These are phyloP conservation scores for Deuterostichococcus epilithicus DNA, from an alignment of 139 green algal species.

Conservation along the genomic window DNA sequence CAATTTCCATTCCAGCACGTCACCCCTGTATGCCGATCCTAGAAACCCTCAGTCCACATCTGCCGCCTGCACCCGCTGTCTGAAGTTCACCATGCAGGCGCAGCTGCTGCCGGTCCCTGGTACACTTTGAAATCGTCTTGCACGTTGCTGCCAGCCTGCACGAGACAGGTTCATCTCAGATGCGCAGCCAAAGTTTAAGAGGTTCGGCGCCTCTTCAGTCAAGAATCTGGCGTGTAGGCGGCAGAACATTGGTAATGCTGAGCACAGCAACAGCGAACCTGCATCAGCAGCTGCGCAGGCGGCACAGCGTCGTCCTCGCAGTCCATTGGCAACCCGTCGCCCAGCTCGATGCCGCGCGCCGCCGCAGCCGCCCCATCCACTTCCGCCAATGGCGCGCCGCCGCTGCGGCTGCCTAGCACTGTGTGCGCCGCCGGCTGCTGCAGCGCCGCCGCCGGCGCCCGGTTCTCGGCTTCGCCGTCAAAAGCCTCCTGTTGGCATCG, in stretches of 20 bases:
- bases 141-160: conserved; percentile 5
- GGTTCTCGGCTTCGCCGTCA: background rate
- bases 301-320: background rate
- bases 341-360: background rate
- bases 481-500: background rate
- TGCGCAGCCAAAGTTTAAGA: background rate
- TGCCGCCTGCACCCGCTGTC: too few species aligned
- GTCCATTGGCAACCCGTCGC: background rate
- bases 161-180: background rate
- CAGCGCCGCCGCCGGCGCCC: background rate
- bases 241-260: background rate
- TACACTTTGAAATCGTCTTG: conserved; percentile 5
- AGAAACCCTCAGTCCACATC: too few species aligned
- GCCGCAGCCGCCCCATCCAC: background rate
- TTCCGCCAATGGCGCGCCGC: background rate
- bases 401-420: background rate
- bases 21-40: too few species aligned
- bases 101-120: too few species aligned
- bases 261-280: background rate
- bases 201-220: background rate
- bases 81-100: too few species aligned
- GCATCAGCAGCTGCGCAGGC: background rate
- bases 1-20: too few species aligned
- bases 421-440: background rate
- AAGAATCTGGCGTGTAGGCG: too few species aligned